Evolutionary conservation across 768 basidiomycete species (phyloP), one percentile per base, ranked within the genome.

Genomic region (Rhodosporidiobolus odoratus): DNA sequence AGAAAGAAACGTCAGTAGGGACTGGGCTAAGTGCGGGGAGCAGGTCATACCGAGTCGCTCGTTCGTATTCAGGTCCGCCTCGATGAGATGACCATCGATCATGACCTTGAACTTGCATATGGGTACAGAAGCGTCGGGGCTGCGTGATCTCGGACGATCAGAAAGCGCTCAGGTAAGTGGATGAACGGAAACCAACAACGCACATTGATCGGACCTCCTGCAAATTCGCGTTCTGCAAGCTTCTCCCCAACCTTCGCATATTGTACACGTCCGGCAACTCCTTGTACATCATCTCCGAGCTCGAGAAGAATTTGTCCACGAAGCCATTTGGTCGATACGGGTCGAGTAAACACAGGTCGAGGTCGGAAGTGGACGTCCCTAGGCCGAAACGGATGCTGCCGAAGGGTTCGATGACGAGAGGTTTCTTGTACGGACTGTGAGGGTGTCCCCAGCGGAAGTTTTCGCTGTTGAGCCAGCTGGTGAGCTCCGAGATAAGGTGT

Each of bases 31-130:
- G 27, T 3, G 25, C 25, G 40, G 37, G 12, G 43, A 40, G n/a
- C 85, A 86, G 43, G 80, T 68, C 4, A 83, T 64, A 2, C 87
- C 88, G 1, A 88, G 80, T 10, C 83, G 84, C 37, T 86, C 83
- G 75, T 89, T 89, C 66, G 86, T 81, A 75, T 86, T 87, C 72
- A 89, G 85, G 57, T 77, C 75, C 25, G 66, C 73, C 30, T 73
- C 65, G 60, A 75, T 73, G 25, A 62, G 60, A 7, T 47, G 34
- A 32, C 66, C 66, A 48, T 68, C 69, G n/a, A 71, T 30, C 34
- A 19, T 16, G 32, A 62, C 60, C n/a, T 61, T 56, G 56, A 77
- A 75, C 66, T 77, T 77, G 70, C 66, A 65, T 30, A 75, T 77
- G 2, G 74, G 74, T 1, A 76, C 75, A 7, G 65, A 66, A 8